Percentiles rank a stretch among this genome's conserved stretches.
Conservation (phyloP, 1,139 yeast species). For the Geotrichum citri-aurantii region DNA sequence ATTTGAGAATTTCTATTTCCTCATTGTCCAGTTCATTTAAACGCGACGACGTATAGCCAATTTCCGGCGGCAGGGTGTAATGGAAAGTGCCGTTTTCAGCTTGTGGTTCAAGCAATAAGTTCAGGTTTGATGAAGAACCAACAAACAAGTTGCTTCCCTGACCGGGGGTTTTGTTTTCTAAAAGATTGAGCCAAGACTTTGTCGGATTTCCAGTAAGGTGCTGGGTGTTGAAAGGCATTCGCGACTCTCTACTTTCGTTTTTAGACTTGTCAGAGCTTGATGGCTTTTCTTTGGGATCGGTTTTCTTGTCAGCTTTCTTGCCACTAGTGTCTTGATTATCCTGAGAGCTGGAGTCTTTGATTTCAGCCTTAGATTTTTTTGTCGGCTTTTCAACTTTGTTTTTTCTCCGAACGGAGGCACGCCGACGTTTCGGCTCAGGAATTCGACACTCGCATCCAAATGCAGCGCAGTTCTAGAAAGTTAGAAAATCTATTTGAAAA, state of each 20-base stretch:
- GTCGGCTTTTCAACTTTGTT: neutral
- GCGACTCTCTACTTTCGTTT: neutral
- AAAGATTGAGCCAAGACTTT: slow-evolving; percentile 8
- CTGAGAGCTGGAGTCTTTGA: slow-evolving; percentile 5
- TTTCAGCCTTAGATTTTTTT: slow-evolving; percentile 27
- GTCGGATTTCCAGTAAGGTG: neutral
- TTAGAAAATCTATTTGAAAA: neutral
- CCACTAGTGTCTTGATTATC: neutral
- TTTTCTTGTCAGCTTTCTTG: neutral
- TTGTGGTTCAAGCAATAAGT: slow-evolving; percentile 33
- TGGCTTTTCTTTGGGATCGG: neutral
- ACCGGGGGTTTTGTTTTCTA: slow-evolving; percentile 6
- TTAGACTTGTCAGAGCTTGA: neutral
- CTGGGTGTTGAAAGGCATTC: slow-evolving; percentile 4
- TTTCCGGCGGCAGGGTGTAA: slow-evolving; percentile 34
- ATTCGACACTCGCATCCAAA: slow-evolving; percentile 68
- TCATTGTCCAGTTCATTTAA: slow-evolving; percentile 48
- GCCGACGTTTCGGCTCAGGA: slow-evolving; percentile 43
- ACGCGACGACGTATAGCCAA: slow-evolving; percentile 27
- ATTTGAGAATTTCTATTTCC: slow-evolving; percentile 60
- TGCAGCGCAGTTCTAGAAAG: slow-evolving; percentile 53
- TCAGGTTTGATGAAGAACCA: slow-evolving; percentile 34
- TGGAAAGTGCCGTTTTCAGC: slow-evolving; percentile 32
- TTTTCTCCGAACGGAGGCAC: slow-evolving; percentile 34
- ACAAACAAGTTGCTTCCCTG: slow-evolving; percentile 30